phyloP scores from a whole-genome alignment of 331 rosid genomes.

The Acacia pycnantha region DNA sequence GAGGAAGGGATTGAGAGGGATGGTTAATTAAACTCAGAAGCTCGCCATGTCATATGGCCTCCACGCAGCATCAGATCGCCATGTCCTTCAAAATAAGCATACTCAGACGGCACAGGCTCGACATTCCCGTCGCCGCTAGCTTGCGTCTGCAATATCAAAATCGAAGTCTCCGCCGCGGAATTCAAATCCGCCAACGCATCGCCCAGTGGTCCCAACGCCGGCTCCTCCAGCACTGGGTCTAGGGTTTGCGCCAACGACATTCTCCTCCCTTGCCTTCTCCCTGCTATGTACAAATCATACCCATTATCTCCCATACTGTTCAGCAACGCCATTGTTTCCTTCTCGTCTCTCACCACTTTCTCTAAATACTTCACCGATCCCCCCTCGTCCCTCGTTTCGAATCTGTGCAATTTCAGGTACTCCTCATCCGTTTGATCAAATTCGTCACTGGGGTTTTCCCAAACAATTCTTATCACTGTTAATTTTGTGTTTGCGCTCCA shows the following conservation, averaged over 20 bases:
- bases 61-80: constrained; percentile 4
- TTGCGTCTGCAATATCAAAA: constrained; percentile 35
- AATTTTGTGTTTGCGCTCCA: constrained; percentile 11
- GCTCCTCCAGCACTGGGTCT: constrained; percentile 43
- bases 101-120: neutral
- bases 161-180: constrained; percentile 37
- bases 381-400: neutral
- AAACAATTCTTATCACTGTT: constrained; percentile 41
- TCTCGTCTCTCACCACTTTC: constrained; percentile 38
- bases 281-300: constrained; percentile 33
- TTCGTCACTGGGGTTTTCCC: constrained; percentile 34
- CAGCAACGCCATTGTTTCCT: constrained; percentile 31
- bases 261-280: constrained; percentile 46
- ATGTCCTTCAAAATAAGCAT: constrained; percentile 10
- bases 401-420: constrained; percentile 4
- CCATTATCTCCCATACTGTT: constrained; percentile 36
- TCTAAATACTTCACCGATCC: constrained; percentile 30
- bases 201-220: constrained; percentile 45
- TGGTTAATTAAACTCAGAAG: neutral
- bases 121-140: neutral
- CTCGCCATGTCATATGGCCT: constrained; percentile 12
- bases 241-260: constrained; percentile 44
- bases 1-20: neutral
- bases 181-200: constrained; percentile 45
- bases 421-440: constrained; percentile 28